Percentiles rank a stretch among this genome's conserved stretches.
Conservation (phyloP, 2,329 filamentous ascomycete genomes). For the Raffaelea albimanens region DNA sequence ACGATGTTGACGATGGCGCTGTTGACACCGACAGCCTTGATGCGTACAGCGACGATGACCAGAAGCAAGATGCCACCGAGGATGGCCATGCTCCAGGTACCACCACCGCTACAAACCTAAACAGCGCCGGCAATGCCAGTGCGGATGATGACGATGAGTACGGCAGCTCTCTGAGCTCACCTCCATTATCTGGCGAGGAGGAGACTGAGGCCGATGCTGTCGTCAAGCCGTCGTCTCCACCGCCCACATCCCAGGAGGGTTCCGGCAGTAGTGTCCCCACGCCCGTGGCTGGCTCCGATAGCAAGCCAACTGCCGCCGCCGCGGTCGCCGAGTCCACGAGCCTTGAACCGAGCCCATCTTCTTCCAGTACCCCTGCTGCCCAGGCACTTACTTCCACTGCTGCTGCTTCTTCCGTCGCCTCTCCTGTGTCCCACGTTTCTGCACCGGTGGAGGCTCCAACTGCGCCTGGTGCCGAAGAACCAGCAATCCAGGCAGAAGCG, state of each 20-base stretch:
- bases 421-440: not conserved
- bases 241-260: not conserved
- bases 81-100: not conserved
- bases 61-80: slow-evolving; percentile 9
- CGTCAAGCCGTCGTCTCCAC: not conserved
- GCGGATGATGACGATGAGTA: slow-evolving; percentile 2
- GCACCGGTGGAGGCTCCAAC: too few species aligned
- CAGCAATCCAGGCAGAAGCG: not conserved
- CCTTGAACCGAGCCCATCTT: not conserved
- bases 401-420: not conserved
- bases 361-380: not conserved
- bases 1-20: slow-evolving; percentile 23
- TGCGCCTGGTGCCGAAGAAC: not conserved
- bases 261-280: not conserved
- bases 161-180: slow-evolving; percentile 5
- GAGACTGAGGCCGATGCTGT: not conserved
- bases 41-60: slow-evolving; percentile 32
- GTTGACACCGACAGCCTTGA: slow-evolving; percentile 39
- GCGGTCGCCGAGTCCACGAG: not conserved
- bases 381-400: not conserved
- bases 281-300: not conserved
- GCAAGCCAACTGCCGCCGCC: not conserved
- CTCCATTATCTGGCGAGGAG: slow-evolving; percentile 5
- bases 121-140: not conserved
- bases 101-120: not conserved